Percentiles rank a stretch among this genome's conserved stretches.
These are phyloP conservation scores for Grosmannia serpens DNA, from an alignment of 2,329 filamentous ascomycete species.

Conservation along the genomic window DNA sequence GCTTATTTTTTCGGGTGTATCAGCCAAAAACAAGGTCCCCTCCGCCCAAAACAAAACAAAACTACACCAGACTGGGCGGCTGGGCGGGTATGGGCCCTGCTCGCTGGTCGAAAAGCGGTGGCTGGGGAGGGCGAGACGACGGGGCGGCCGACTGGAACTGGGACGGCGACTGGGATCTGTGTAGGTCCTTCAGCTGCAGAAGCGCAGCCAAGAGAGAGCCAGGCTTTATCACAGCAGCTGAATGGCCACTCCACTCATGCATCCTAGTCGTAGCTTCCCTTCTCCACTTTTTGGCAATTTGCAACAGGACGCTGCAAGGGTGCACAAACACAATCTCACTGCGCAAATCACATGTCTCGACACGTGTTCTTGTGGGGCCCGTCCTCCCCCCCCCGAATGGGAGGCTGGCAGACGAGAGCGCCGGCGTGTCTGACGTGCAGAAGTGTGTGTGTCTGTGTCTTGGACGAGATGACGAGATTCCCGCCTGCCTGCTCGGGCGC, in stretches of 20 bases:
- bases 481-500: neutral
- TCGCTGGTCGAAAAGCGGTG: neutral
- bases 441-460: neutral
- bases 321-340: neutral
- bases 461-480: neutral
- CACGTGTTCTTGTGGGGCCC: constrained; percentile 2
- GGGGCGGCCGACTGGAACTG: neutral
- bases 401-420: neutral
- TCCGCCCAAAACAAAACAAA: neutral
- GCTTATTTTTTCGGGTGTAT: neutral
- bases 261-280: neutral
- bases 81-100: neutral
- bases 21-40: neutral
- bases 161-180: neutral
- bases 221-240: neutral
- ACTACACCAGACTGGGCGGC: neutral
- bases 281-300: neutral
- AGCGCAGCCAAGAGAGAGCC: neutral
- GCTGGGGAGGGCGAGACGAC: neutral
- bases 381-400: neutral
- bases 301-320: neutral
- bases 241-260: neutral
- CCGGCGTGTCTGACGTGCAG: neutral
- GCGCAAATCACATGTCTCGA: neutral
- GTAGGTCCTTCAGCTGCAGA: neutral